Evolutionary conservation across 2,329 filamentous ascomycete species (phyloP).

Genomic region (Colletotrichum sp.): DNA sequence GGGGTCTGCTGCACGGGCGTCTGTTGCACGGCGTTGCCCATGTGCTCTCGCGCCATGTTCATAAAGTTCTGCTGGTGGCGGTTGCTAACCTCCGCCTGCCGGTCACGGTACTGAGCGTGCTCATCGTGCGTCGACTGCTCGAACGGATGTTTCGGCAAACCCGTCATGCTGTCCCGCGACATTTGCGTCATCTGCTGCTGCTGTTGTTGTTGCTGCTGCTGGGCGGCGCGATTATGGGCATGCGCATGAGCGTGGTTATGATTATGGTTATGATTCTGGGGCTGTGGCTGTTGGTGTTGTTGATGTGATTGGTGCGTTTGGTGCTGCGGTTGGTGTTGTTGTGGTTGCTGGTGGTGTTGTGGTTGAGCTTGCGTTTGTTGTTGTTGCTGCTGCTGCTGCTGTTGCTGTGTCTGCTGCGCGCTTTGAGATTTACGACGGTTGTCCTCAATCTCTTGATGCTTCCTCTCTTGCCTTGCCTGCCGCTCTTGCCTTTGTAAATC

Average conservation of each 20-base stretch:
- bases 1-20: slow-evolving; percentile 22
- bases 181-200: slow-evolving; percentile 19
- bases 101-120: slow-evolving; percentile 21
- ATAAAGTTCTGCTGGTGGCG: slow-evolving; percentile 9
- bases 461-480: slow-evolving; percentile 41
- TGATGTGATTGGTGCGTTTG: slow-evolving; percentile 21
- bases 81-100: slow-evolving; percentile 6
- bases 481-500: slow-evolving; percentile 45
- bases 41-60: slow-evolving; percentile 19
- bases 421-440: slow-evolving; percentile 31
- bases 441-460: slow-evolving; percentile 43
- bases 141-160: slow-evolving; percentile 18
- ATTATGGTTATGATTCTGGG: slow-evolving; percentile 6
- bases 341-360: slow-evolving; percentile 24
- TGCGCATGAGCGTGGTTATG: background rate
- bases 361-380: background rate
- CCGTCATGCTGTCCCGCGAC: slow-evolving; percentile 17
- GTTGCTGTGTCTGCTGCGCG: slow-evolving; percentile 28
- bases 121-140: slow-evolving; percentile 22
- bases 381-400: slow-evolving; percentile 18
- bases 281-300: slow-evolving; percentile 5
- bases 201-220: slow-evolving; percentile 15
- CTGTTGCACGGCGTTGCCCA: slow-evolving; percentile 17
- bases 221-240: background rate
- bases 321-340: slow-evolving; percentile 24